phyloP scores from a whole-genome alignment of 139 green algal genomes.

The Coelastrella sp. region DNA sequence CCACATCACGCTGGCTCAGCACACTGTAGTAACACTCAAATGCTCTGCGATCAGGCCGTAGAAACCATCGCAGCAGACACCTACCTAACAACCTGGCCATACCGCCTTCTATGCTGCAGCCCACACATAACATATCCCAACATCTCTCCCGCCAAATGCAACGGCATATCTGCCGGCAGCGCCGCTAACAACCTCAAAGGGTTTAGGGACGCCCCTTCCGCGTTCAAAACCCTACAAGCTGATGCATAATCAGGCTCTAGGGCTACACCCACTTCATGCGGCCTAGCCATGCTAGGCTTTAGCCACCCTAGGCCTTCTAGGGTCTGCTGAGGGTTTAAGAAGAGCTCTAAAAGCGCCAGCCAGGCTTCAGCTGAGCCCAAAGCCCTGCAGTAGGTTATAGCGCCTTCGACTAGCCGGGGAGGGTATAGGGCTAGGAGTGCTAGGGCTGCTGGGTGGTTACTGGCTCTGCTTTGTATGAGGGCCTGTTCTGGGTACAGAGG shows the following conservation, averaged over 20 bases:
- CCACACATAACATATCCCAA: constrained; percentile 75
- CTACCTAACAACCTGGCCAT: constrained; percentile 55
- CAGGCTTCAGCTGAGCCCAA: constrained; percentile 50
- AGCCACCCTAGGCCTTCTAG: background rate
- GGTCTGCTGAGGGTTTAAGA: constrained; percentile 68
- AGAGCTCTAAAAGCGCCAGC: constrained; percentile 74
- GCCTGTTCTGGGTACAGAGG: constrained; percentile 68
- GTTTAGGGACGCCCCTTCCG: constrained; percentile 67
- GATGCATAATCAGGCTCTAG: constrained; percentile 68
- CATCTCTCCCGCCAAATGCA: constrained; percentile 66
- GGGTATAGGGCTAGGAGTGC: constrained; percentile 75
- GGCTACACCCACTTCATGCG: background rate
- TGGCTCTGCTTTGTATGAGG: constrained; percentile 66
- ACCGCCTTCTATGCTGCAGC: constrained; percentile 71
- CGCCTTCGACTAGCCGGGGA: constrained; percentile 63
- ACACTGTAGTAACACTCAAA: no score
- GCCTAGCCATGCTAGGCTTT: background rate
- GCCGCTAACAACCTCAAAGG: constrained; percentile 73
- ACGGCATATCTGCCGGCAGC: constrained; percentile 74
- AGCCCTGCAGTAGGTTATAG: constrained; percentile 76
- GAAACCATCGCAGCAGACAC: background rate
- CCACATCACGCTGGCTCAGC: no score
- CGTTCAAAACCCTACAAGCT: constrained; percentile 66
- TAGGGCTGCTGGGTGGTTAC: constrained; percentile 73
- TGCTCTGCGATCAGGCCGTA: background rate